phyloP scores from a whole-genome alignment of 768 basidiomycete genomes.

The Boletus eberwhitei region DNA sequence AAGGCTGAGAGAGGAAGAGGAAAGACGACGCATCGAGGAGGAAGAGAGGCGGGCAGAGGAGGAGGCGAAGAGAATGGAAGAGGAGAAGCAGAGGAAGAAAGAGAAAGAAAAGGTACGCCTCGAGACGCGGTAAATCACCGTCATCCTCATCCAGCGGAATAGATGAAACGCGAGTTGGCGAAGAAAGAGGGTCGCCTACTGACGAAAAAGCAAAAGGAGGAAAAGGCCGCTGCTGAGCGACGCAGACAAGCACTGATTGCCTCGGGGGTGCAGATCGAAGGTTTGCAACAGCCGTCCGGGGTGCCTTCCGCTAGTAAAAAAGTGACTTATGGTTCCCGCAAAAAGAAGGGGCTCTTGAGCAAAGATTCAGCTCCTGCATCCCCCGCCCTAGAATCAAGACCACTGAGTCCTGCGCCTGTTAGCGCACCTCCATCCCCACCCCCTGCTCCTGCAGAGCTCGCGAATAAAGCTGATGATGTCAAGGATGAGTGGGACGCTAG shows the following conservation, averaged over 20 bases:
- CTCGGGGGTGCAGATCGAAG: slow-evolving; percentile 87
- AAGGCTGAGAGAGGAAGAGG: slow-evolving; percentile 66
- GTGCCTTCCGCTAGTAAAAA: slow-evolving; percentile 53
- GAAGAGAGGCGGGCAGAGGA: slow-evolving; percentile 79
- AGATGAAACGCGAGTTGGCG: slow-evolving; percentile 86
- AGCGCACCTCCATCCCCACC: slow-evolving; percentile 24
- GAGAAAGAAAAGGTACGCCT: slow-evolving; percentile 78
- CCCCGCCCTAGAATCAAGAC: slow-evolving; percentile 52
- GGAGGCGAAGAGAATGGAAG: slow-evolving; percentile 72
- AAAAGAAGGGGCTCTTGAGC: slow-evolving; percentile 61
- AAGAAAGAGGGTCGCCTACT: slow-evolving; percentile 93
- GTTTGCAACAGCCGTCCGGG: slow-evolving; percentile 61
- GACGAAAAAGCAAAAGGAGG: slow-evolving; percentile 97
- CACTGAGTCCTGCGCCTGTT: slow-evolving; percentile 38
- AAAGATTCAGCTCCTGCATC: slow-evolving; percentile 41
- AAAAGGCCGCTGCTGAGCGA: slow-evolving; percentile 85
- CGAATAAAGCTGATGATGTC: slow-evolving; percentile 27
- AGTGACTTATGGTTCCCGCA: slow-evolving; percentile 78
- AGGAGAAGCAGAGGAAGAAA: slow-evolving; percentile 79
- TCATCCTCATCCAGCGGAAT: slow-evolving; percentile 4
- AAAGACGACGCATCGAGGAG: slow-evolving; percentile 78
- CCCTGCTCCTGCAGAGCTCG: slow-evolving; percentile 29
- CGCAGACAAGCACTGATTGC: slow-evolving; percentile 88
- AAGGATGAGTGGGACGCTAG: slow-evolving; percentile 56
- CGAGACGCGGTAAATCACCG: neutral